Evolutionary conservation across 108 stramenopile species (phyloP), one percentile per base, ranked within the genome.

Genomic region (Mediolabrus comicus): DNA sequence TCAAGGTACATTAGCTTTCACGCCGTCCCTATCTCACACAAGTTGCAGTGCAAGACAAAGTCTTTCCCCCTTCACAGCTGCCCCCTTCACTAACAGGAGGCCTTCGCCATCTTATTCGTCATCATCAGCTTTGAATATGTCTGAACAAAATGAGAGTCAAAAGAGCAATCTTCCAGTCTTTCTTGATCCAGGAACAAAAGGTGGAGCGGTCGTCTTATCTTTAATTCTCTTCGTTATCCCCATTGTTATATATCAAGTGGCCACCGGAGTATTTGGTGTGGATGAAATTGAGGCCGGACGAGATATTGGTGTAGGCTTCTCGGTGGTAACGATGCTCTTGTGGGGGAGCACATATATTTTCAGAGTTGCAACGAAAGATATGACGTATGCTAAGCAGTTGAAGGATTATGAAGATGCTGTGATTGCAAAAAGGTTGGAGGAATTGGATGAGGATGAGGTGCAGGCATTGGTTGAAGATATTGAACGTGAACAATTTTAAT

Each of bases 351-450:
- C 94, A 0, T 98, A 98, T 72, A 86, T 98, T 52, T 97, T 97
- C 68, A 87, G 97, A 56, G 97, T 98, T 6, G 95, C 94, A 1
- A 96, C 92, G 30, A 98, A 98, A 70, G 94, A 96, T 75, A 98
- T 98, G 97, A 98, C 97, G n/a, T 98, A 98, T 86, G 94, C 96
- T 1, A 89, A 94, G 51, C 97, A 98, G 84, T 81, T 98, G 17
- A 91, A 93, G 69, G 93, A 97, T 66, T 98, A 98, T 70, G 97
- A 98, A 69, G 87, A 98, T 76, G 97, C 95, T 3, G 97, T 98
- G n/a, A 95, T 98, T 74, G 81, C 87, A 36, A 98, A 97, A 79
- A 84, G 97, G 53, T 80, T 98, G 67, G 94, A 95, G 77, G 97
- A 98, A 71, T 71, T 98, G 43, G 94, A 95, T 70, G 96, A 97